These are phyloP conservation scores for Leucosporidium scottii DNA, from an alignment of 768 basidiomycete genomes.

Conservation along the genomic window DNA sequence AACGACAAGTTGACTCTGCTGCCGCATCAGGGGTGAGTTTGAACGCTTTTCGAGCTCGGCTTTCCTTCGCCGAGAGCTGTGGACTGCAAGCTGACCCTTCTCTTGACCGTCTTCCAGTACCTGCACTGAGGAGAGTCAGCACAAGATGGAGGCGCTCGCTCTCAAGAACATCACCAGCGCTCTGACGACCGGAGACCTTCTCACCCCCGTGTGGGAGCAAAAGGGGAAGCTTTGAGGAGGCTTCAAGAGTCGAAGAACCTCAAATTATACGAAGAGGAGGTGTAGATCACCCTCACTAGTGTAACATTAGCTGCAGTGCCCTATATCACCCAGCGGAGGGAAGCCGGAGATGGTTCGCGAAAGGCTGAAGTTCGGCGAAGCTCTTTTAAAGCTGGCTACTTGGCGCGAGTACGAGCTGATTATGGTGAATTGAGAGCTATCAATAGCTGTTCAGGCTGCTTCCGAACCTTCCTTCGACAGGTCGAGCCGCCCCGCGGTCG, in stretches of 20 bases:
- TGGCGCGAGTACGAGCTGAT: not conserved
- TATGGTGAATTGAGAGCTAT: no score
- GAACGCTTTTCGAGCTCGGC: no score
- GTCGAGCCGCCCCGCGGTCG: no score
- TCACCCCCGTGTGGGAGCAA: not conserved
- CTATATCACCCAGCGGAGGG: not conserved
- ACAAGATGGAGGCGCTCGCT: constrained; percentile 1
- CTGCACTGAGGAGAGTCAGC: not conserved
- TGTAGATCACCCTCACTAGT: not conserved
- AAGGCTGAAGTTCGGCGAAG: not conserved
- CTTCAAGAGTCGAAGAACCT: not conserved
- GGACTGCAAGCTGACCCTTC: no score
- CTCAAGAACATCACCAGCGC: not conserved
- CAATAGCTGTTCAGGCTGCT: no score
- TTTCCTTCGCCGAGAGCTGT: no score
- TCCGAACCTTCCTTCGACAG: no score
- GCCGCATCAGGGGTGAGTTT: constrained; percentile 45
- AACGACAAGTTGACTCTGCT: constrained; percentile 54
- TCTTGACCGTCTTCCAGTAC: no score
- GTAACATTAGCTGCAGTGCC: not conserved
- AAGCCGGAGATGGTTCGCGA: not conserved
- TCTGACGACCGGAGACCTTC: not conserved
- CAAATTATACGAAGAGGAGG: not conserved
- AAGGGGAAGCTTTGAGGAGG: not conserved
- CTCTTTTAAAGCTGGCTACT: not conserved